A percentile compares a stretch with the other conserved stretches of the same genome.
Conservation (phyloP, 768 basidiomycete species). For the Lactarius psammicola region DNA sequence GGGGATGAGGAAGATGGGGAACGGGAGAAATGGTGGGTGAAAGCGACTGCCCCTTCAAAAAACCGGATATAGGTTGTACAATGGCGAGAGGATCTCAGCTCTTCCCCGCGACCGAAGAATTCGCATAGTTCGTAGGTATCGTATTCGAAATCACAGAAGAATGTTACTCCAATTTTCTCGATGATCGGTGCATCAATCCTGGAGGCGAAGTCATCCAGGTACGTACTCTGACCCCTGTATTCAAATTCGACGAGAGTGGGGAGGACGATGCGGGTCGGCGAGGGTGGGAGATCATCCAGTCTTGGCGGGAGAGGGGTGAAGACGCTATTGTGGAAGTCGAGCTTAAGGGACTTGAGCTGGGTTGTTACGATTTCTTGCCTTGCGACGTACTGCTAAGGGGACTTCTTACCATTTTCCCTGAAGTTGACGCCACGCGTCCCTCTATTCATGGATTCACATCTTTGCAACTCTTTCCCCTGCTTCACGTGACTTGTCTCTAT, state of each 20-base stretch:
- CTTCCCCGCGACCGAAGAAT: constrained; percentile 7
- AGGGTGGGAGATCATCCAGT: no score
- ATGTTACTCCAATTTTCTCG: not conserved
- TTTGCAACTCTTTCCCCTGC: no score
- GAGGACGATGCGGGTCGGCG: not conserved
- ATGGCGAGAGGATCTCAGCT: not conserved
- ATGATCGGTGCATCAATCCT: not conserved
- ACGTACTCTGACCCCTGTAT: not conserved
- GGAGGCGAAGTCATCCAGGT: not conserved
- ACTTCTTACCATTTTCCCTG: no score
- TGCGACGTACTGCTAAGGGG: no score
- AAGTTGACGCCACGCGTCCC: no score
- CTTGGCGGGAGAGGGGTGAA: not conserved
- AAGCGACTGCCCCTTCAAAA: not conserved
- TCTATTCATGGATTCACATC: no score
- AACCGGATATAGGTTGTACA: not conserved
- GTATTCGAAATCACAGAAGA: not conserved
- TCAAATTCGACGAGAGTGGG: not conserved
- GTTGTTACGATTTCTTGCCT: no score
- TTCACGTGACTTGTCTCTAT: no score
- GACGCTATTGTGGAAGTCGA: not conserved
- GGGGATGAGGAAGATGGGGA: not conserved
- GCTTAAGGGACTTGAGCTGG: not conserved
- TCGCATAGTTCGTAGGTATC: not conserved
- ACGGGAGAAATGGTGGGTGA: not conserved